These are phyloP conservation scores for Crithidia bombi DNA, from an alignment of 208 protist genomes.

Conservation along the genomic window DNA sequence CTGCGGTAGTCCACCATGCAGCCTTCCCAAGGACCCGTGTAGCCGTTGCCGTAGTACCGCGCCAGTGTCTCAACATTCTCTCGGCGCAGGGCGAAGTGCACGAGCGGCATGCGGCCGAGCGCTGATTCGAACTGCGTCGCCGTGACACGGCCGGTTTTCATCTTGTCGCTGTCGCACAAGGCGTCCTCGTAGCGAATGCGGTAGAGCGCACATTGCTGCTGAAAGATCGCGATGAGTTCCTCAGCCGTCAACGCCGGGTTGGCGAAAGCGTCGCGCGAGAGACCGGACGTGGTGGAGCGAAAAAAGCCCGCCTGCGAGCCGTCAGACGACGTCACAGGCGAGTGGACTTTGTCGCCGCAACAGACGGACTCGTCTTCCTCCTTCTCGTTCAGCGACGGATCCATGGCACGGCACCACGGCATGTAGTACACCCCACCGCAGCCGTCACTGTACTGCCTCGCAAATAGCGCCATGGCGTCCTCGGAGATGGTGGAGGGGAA, in stretches of 20 bases:
- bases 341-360: not conserved
- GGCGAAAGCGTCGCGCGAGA: conserved; percentile 21
- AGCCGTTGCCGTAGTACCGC: conserved; percentile 55
- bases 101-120: conserved; percentile 78
- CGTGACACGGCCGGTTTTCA: conserved; percentile 79
- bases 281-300: conserved; percentile 6
- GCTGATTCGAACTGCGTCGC: conserved; percentile 80
- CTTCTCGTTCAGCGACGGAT: conserved; percentile 33
- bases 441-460: conserved; percentile 78
- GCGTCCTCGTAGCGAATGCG: conserved; percentile 82
- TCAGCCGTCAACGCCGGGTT: conserved; percentile 50
- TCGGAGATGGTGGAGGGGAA: conserved; percentile 33
- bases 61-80: conserved; percentile 70
- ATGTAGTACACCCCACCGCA: conserved; percentile 76
- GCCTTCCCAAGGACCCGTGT: not conserved
- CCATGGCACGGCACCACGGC: conserved; percentile 76
- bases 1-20: conserved; percentile 69
- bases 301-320: not conserved
- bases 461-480: conserved; percentile 49
- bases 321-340: not conserved
- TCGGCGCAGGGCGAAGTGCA: conserved; percentile 71
- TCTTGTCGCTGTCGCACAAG: conserved; percentile 84
- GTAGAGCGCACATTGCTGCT: conserved; percentile 73
- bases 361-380: not conserved
- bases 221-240: conserved; percentile 61